phyloP scores from a whole-genome alignment of 139 green algal genomes.

The Chlorella sorokiniana region DNA sequence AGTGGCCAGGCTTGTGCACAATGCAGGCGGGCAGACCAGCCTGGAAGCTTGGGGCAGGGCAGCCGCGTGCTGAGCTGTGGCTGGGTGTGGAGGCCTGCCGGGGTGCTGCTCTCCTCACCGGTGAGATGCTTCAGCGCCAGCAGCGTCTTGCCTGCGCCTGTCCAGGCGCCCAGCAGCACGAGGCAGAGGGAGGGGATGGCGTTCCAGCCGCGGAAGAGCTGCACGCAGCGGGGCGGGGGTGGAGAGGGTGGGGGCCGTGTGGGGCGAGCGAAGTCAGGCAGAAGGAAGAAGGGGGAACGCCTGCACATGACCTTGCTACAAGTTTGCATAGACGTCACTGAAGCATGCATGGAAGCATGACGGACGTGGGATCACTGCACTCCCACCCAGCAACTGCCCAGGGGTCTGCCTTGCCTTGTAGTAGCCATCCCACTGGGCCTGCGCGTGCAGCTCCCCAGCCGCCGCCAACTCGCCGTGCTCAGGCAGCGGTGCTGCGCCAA shows the following conservation, averaged over 20 bases:
- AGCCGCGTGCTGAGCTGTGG: too few species aligned
- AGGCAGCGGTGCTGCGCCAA: not conserved
- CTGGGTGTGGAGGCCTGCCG: too few species aligned
- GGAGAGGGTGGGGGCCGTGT: not conserved
- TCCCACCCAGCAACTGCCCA: not conserved
- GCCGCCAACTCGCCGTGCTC: not conserved
- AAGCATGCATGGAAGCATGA: not conserved
- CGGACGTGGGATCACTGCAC: not conserved
- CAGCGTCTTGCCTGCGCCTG: slow-evolving; percentile 27
- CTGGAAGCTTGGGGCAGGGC: too few species aligned
- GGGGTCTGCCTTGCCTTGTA: not conserved
- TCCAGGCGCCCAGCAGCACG: slow-evolving; percentile 26
- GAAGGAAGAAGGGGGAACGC: not conserved
- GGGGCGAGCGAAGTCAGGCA: too few species aligned
- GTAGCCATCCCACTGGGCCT: not conserved
- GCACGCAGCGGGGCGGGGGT: not conserved
- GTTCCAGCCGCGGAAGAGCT: slow-evolving; percentile 25
- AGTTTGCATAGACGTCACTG: not conserved
- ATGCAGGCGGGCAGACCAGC: too few species aligned
- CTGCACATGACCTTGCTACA: too few species aligned
- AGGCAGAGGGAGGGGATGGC: slow-evolving; percentile 8
- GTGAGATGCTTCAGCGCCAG: slow-evolving; percentile 7
- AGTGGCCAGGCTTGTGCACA: too few species aligned
- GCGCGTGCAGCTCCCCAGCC: not conserved
- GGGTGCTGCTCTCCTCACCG: slow-evolving; percentile 1